Conservation (phyloP, 2,329 filamentous ascomycete genomes). For the Cercospora sp. region DNA sequence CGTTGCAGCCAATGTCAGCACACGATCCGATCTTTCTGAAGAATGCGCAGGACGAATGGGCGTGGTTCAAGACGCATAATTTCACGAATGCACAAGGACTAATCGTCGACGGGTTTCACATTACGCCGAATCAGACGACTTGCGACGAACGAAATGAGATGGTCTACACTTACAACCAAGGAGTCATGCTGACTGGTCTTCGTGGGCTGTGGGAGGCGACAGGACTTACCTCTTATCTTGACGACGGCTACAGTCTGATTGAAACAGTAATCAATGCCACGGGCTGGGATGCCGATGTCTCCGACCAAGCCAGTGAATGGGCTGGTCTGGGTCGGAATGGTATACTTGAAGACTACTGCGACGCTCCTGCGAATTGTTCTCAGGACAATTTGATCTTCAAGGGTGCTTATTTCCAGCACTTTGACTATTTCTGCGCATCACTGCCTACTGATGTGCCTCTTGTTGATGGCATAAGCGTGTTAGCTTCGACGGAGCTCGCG, state of each 20-base stretch:
- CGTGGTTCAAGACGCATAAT: conserved; percentile 74
- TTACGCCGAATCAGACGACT: conserved; percentile 59
- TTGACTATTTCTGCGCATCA: conserved; percentile 74
- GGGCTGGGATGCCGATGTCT: conserved; percentile 58
- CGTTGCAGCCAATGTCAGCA: conserved; percentile 26
- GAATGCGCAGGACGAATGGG: conserved; percentile 75
- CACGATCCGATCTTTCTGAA: conserved; percentile 59
- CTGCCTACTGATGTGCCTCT: conserved; percentile 52
- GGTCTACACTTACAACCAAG: conserved; percentile 96
- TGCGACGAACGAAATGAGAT: conserved; percentile 79
- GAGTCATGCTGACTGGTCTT: conserved; percentile 81
- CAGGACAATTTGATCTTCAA: conserved; percentile 92
- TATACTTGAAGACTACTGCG: conserved; percentile 81
- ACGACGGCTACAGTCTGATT: conserved; percentile 76
- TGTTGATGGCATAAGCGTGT: conserved; percentile 48
- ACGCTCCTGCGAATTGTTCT: conserved; percentile 71
- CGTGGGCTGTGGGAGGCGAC: conserved; percentile 81
- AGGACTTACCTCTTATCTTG: conserved; percentile 67
- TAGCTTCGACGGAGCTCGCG: conserved; percentile 37
- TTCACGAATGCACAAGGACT: conserved; percentile 78
- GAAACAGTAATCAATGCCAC: conserved; percentile 74
- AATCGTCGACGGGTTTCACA: conserved; percentile 82
- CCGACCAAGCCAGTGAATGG: conserved; percentile 53
- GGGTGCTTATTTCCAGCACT: conserved; percentile 90
- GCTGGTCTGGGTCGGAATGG: conserved; percentile 75